Evolutionary conservation across 495 filamentous ascomycete genomes (phyloP).

Genomic region (Hyaloscypha hepaticicola): DNA sequence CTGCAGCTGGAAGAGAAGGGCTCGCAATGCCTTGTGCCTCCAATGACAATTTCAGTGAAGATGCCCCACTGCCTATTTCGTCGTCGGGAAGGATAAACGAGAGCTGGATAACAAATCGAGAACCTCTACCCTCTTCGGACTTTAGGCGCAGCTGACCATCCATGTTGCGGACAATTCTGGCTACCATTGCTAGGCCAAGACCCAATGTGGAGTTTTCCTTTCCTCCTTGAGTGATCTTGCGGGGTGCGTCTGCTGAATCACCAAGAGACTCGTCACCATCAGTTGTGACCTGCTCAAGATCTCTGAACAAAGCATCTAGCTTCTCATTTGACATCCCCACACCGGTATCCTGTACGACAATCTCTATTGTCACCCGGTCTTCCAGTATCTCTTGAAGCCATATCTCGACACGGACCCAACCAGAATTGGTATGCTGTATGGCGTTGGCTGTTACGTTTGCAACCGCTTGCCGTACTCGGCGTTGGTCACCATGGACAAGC

Average conservation of each 20-base stretch:
- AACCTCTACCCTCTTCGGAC: constrained; percentile 83
- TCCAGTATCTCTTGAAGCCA: constrained; percentile 42
- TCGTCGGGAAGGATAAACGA: constrained; percentile 62
- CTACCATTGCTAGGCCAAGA: constrained; percentile 82
- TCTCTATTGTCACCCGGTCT: constrained; percentile 54
- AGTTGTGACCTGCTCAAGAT: constrained; percentile 81
- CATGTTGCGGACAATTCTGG: constrained; percentile 84
- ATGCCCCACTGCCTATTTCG: constrained; percentile 27
- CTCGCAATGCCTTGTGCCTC: constrained; percentile 26
- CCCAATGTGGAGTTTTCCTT: constrained; percentile 54
- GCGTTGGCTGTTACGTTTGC: constrained; percentile 85
- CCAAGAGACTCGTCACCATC: constrained; percentile 42
- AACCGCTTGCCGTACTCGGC: constrained; percentile 75
- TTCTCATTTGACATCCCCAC: constrained; percentile 70
- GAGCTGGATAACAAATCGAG: constrained; percentile 72
- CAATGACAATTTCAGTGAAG: not conserved
- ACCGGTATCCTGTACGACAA: constrained; percentile 78
- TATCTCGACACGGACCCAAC: constrained; percentile 69
- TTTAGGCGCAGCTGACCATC: constrained; percentile 85
- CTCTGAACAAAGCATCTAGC: constrained; percentile 76
- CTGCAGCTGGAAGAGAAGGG: constrained; percentile 30
- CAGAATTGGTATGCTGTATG: constrained; percentile 73
- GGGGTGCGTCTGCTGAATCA: constrained; percentile 35
- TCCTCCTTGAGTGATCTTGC: constrained; percentile 26
- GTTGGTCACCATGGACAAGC: constrained; percentile 74